Percentiles rank a stretch among this genome's conserved stretches.
Evolutionary conservation across 2,329 filamentous ascomycete genomes (phyloP).

Genomic region (Cadophora sp.): DNA sequence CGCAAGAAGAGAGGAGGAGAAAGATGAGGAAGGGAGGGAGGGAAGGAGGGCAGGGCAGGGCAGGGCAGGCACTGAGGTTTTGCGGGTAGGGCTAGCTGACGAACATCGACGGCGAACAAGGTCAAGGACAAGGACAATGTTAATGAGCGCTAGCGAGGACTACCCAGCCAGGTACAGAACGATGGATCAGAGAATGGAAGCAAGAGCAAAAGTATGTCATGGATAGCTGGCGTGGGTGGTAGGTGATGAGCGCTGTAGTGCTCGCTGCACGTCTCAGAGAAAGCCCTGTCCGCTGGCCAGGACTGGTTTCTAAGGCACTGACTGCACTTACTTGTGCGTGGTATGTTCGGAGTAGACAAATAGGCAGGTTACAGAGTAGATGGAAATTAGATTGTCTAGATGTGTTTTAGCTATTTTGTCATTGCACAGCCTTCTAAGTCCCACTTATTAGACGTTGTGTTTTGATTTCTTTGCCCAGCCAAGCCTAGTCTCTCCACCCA

Average conservation of each 20-base stretch:
- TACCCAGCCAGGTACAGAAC: background rate
- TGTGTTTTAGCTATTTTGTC: conserved; percentile 7
- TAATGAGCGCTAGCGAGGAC: background rate
- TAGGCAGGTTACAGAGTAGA: background rate
- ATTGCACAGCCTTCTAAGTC: conserved; percentile 1
- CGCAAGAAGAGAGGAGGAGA: background rate
- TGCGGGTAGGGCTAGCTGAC: conserved; percentile 10
- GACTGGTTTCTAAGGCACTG: background rate
- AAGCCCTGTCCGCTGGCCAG: background rate
- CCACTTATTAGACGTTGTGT: conserved; percentile 12
- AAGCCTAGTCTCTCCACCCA: background rate
- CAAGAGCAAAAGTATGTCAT: background rate
- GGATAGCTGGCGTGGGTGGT: too few relatives aligned
- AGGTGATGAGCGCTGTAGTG: background rate
- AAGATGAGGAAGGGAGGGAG: background rate
- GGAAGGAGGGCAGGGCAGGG: too few relatives aligned
- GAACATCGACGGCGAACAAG: background rate
- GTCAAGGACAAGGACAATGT: background rate
- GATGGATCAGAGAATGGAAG: background rate
- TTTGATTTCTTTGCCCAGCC: background rate
- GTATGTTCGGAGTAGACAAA: background rate
- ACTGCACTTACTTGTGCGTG: too few relatives aligned
- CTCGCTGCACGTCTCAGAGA: conserved; percentile 8
- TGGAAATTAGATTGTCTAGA: background rate
- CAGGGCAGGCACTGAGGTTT: too few relatives aligned